These are phyloP conservation scores for Candida anutae DNA, from an alignment of 1,139 yeast species.

Conservation along the genomic window DNA sequence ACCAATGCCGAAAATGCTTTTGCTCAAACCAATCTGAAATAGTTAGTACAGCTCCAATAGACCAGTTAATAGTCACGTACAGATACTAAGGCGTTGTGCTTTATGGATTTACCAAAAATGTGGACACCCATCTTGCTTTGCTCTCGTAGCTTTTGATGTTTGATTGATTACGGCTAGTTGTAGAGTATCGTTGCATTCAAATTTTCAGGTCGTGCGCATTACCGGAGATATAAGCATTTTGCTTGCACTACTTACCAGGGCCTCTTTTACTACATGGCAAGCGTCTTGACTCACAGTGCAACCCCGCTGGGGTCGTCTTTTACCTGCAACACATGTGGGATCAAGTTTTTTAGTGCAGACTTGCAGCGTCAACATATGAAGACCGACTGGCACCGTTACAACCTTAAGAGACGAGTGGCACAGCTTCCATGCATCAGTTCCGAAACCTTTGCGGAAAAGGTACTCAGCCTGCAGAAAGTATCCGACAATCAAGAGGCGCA, in stretches of 20 bases:
- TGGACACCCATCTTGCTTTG: slow-evolving; percentile 55
- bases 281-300: slow-evolving; percentile 25
- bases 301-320: slow-evolving; percentile 31
- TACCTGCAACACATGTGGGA: slow-evolving; percentile 85
- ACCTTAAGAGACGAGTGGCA: slow-evolving; percentile 87
- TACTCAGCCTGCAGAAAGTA: slow-evolving; percentile 33
- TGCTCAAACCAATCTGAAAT: slow-evolving; percentile 51
- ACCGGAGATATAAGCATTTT: background rate
- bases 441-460: slow-evolving; percentile 74
- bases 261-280: slow-evolving; percentile 10
- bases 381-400: slow-evolving; percentile 93
- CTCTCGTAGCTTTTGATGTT: background rate
- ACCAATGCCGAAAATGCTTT: slow-evolving; percentile 84
- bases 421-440: slow-evolving; percentile 72
- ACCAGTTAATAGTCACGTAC: slow-evolving; percentile 23
- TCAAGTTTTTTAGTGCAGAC: slow-evolving; percentile 69
- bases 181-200: background rate
- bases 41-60: slow-evolving; percentile 5
- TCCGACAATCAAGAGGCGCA: slow-evolving; percentile 18
- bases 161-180: background rate
- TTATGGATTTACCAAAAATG: slow-evolving; percentile 66
- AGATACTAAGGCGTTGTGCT: slow-evolving; percentile 38
- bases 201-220: no score
- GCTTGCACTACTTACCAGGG: background rate
- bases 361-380: slow-evolving; percentile 90